These are phyloP conservation scores for Pseudocercospora musae DNA, from an alignment of 2,329 filamentous ascomycete genomes.

Conservation along the genomic window DNA sequence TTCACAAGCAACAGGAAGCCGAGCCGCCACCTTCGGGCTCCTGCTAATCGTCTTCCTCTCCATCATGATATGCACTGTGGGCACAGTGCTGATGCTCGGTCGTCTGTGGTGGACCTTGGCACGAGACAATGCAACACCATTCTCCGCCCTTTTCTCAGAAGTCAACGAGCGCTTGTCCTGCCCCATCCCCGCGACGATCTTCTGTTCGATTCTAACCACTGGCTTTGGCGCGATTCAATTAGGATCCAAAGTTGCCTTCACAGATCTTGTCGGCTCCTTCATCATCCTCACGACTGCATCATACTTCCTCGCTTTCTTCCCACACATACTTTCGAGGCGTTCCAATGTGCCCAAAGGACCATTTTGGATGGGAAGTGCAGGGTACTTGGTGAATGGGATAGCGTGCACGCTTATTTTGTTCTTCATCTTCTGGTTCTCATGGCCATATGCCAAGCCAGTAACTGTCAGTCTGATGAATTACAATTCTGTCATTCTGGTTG, in stretches of 20 bases:
- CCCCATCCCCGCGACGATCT: slow-evolving; percentile 58
- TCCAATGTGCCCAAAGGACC: slow-evolving; percentile 33
- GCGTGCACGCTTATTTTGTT: slow-evolving; percentile 35
- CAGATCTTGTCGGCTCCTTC: slow-evolving; percentile 37
- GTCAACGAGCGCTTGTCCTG: slow-evolving; percentile 57
- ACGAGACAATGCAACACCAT: slow-evolving; percentile 60
- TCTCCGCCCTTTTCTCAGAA: slow-evolving; percentile 50
- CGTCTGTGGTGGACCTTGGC: slow-evolving; percentile 51
- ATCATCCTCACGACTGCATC: slow-evolving; percentile 36
- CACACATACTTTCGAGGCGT: slow-evolving; percentile 34
- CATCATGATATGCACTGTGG: slow-evolving; percentile 48
- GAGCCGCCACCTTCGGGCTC: slow-evolving; percentile 55
- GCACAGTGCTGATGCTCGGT: slow-evolving; percentile 50
- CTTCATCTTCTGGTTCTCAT: slow-evolving; percentile 39
- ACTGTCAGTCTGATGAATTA: slow-evolving; percentile 28
- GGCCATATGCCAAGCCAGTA: slow-evolving; percentile 33
- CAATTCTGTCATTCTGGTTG: slow-evolving; percentile 55
- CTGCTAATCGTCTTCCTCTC: slow-evolving; percentile 57
- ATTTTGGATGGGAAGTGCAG: slow-evolving; percentile 37
- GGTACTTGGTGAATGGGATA: slow-evolving; percentile 33
- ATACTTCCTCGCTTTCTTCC: slow-evolving; percentile 38
- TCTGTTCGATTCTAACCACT: slow-evolving; percentile 52
- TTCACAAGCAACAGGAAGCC: slow-evolving; percentile 46
- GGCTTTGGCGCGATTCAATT: slow-evolving; percentile 37
- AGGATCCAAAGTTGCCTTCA: slow-evolving; percentile 35